A percentile compares a stretch with the other conserved stretches of the same genome.
Evolutionary conservation across 176 grass and related monocot genomes (phyloP).

Genomic region (Carex kokanica): DNA sequence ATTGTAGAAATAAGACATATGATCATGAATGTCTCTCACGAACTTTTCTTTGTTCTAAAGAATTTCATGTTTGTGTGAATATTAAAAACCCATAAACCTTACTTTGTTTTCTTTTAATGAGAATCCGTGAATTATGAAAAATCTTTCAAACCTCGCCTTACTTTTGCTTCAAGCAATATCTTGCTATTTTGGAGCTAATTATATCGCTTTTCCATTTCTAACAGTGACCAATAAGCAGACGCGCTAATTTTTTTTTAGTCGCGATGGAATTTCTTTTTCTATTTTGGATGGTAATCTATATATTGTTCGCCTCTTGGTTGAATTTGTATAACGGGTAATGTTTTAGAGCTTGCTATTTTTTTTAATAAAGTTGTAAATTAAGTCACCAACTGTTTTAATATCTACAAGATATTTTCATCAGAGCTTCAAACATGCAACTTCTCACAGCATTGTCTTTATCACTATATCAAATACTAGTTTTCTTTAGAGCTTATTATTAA

Average conservation of each 20-base stretch:
- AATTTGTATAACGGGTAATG: background rate
- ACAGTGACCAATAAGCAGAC: background rate
- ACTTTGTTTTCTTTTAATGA: background rate
- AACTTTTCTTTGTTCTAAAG: background rate
- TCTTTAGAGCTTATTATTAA: background rate
- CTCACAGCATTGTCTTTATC: too few species aligned
- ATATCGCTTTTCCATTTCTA: background rate
- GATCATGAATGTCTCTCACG: background rate
- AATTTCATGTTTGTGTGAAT: background rate
- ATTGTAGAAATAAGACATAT: background rate
- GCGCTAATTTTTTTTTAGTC: background rate
- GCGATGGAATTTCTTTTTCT: background rate
- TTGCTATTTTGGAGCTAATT: background rate
- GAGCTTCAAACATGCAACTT: too few species aligned
- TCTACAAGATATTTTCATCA: too few species aligned
- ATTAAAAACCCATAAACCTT: constrained; percentile 1
- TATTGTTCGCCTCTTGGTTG: background rate
- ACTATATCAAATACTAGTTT: too few species aligned
- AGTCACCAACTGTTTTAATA: too few species aligned
- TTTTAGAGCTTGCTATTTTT: background rate
- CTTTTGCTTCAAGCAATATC: background rate
- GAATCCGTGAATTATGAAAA: background rate
- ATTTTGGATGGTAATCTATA: background rate
- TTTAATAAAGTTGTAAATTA: too few species aligned
- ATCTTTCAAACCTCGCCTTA: background rate